Base-by-base conservation (phyloP, 805 yeast species). In the Ogataea minuta region DNA sequence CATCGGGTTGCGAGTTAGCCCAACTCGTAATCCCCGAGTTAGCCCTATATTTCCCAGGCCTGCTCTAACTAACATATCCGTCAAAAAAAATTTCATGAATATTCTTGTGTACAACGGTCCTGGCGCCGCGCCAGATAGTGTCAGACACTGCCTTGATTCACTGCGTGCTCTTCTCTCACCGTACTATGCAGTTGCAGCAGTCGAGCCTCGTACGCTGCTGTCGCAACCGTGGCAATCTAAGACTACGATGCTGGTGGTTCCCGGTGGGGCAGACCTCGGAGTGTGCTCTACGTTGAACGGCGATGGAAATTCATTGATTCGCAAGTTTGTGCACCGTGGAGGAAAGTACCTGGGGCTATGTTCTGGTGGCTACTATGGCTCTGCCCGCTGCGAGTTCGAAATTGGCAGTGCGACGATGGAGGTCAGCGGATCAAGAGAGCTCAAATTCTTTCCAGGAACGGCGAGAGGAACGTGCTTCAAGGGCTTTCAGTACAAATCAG, bases 211-310 rank as follows among this genome's bases (percentile, higher is more conserved):
- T 11, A 76, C 84, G 0, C 56, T 93, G 13, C 62, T 74, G 36
- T 72, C 77, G 16, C 97, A 93, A 53, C 97, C 99, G 0, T 93
- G 99, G 99, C 72, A 74, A 46, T 53, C 75, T 6, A 85, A 85
- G 53, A 85, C 97, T 0, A 68, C 95, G 0, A 66, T 86, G 47
- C 57, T 93, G 29, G 95, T 89, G 1, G 61, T 93, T 19, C 99
- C 99, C 0, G 99, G 99, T 4, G 99, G 99, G 6, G 97, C 98
- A 1, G 99, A 93, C 58, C 65, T 88, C 35, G 97, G 97, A 0
- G 77, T 82, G 49, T 86, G 95, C 47, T 68, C 71, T 36, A 76
- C 73, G 4, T 72, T 95, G 46, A 80, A 83, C 53, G 91, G 95
- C 1, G 63, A 62, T 2, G 87, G 89, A 0, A 85, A 82, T 52